Base-by-base conservation (phyloP, 805 yeast genomes). In the Hanseniaspora meyeri region DNA sequence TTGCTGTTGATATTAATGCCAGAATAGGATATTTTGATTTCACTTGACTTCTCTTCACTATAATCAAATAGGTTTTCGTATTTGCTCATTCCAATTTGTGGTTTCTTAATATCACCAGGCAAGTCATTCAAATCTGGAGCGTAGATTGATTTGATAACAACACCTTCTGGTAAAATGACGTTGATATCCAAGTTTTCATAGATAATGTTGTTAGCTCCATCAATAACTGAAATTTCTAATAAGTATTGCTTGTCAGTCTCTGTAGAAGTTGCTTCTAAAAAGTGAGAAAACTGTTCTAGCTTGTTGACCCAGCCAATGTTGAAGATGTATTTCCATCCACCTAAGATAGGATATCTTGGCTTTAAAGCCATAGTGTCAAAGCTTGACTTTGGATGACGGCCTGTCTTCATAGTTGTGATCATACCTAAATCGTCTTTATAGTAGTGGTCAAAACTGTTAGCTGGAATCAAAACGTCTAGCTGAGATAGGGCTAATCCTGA, bases 261-360 rank as follows among this genome's bases (percentile, higher is more conserved):
- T 11, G 72, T 71, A 20, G 62, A 64, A 31, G 62, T 59, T 29
- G 20, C 10, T 29, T 14, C 40, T 17, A 74, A 62, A 43, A 67
- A 63, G 62, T 71, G 80, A 53, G 86, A 73, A 61, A 76, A 82
- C 47, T 78, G 70, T 16, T 71, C 64, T 43, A 90, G 70, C 20
- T 74, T 71, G 60, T 80, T 78, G 51, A 83, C 79, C 96, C 96
- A 93, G n/a, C 97, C 97, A 62, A 91, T 70, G 24, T 97, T 93
- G 75, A 87, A 93, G 71, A 91, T 88, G 71, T 88, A 91, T 64
- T 82, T 77, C 98, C 98, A 93, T 45, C 90, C 95, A 50, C 98
- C 98, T 70, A 87, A 86, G 7, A 93, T 68, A n/a, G 98, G 98
- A 74, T 75, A 93, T 68, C 98, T 78, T 57, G 97, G 97, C 64